Evolutionary conservation across 495 filamentous ascomycete species (phyloP), one percentile per base, ranked within the genome.

Genomic region (Penicillium daleae): DNA sequence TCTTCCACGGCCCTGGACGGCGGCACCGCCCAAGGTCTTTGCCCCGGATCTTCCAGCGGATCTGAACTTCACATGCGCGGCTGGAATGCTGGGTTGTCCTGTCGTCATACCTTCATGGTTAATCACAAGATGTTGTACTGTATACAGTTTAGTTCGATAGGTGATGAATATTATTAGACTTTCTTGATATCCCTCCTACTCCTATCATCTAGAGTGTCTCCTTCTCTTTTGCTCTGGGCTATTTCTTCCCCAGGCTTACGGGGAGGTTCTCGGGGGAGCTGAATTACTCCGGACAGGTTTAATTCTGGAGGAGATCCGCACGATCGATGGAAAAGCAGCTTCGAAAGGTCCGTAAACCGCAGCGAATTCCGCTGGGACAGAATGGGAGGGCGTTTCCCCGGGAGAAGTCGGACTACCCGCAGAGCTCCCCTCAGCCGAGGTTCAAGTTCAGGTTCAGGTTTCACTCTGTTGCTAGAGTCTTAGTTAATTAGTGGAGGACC

Each of bases 381-480:
- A 7, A 7, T 3, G 13, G 33, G 13, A 1, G 2, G 2, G 35
- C 35, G 13, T 33, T 63, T 42, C 61, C 22, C 57, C 73, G 71
- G 73, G 63, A 68, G 64, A 68, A 66, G 59, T 66, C 73, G 71
- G 71, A 55, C 66, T 64, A 66, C 49, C 71, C 46, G 58, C 8
- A 53, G 51, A 59, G 57, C 63, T 71, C 60, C 64, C 21, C 66
- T 67, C 70, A 71, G 70, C 74, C 74, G 74, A 76, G 74, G 74
- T 70, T 70, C 68, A 60, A 19, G 52, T 56, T 9, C 2, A 7
- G 10, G 22, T n/a, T n/a, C n/a, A n/a, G n/a, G n/a, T n/a, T n/a
- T n/a, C n/a, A n/a, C n/a, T n/a, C n/a, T n/a, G n/a, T n/a, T n/a
- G n/a, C n/a, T n/a, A n/a, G n/a, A n/a, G n/a, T n/a, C n/a, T n/a